Base-by-base conservation (phyloP, 768 basidiomycete genomes). In the Punctularia strigosozonata region DNA sequence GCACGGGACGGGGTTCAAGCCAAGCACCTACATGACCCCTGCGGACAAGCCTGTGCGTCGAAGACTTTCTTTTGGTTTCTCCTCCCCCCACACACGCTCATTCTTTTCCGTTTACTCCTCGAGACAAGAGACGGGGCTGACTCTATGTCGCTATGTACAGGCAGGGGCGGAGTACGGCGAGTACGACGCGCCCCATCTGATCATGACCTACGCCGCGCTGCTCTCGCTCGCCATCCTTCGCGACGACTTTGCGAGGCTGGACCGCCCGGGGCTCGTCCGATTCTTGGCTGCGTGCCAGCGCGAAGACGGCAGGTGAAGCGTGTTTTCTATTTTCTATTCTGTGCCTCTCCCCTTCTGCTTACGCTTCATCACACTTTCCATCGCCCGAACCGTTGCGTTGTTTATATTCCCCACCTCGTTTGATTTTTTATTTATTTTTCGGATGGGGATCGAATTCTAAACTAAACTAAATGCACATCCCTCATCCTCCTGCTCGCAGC, bases 171-270 rank as follows among this genome's bases (percentile, higher is more conserved):
- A 57, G 19, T 66, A 71, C 47, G 57, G 63, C 7, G 65, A 69
- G 25, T 74, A 77, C 51, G 73, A 83, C 46, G 68, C 72, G 14
- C 84, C 87, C 1, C 83, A 97, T 56, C 63, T 97, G 13, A 88
- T 95, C 39, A 86, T 90, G 72, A 91, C 92, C 6, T 99, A 98
- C 51, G 88, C 90, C 1, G 88, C 91, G 0, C 55, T 99, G 8
- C 61, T 95, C 4, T 71, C 75, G 0, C 77, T 99, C 8, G 75
- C 82, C 0, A 80, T 95, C 44, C 68, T 99, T 19, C 71, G 84
- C n/a, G 94, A 95, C 51, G 78, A 87, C 47, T 81, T 92, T 49
- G 57, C 71, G 24, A 63, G 61, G 39, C 62, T 99, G 18, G 73
- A 97, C 50, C 69, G 79, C 21, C 26, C 58, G 13, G 87, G 81